phyloP scores from a whole-genome alignment of 2,329 filamentous ascomycete genomes.

The Colletotrichum sp. region DNA sequence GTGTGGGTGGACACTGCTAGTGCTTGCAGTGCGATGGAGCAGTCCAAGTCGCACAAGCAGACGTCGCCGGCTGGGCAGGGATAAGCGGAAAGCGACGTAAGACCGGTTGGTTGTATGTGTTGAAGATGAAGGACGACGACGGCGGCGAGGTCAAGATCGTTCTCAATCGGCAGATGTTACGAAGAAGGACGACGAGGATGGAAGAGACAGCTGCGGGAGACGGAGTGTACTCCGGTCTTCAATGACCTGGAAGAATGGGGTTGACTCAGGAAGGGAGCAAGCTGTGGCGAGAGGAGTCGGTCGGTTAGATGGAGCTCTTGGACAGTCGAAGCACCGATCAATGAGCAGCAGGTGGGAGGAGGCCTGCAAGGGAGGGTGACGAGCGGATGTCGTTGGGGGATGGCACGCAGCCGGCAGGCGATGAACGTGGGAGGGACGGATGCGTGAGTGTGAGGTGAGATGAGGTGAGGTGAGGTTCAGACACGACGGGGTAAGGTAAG shows the following conservation, averaged over 20 bases:
- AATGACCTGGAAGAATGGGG: neutral
- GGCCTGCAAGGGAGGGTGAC: neutral
- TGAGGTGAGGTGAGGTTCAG: neutral
- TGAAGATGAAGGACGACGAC: neutral
- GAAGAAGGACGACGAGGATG: neutral
- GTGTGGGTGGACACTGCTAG: constrained; percentile 9
- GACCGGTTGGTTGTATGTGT: neutral
- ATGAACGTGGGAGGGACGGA: neutral
- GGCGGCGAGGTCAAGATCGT: neutral
- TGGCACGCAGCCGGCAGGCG: neutral
- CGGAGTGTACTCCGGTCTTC: constrained; percentile 7
- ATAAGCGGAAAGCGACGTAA: constrained; percentile 7
- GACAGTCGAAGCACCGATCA: neutral
- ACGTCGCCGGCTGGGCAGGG: neutral
- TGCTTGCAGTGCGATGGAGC: constrained; percentile 4
- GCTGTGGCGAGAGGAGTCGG: neutral
- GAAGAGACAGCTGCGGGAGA: neutral
- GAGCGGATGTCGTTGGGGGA: neutral
- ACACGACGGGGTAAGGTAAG: neutral
- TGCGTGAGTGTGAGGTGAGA: neutral
- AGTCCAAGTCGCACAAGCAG: neutral
- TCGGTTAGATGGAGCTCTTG: neutral
- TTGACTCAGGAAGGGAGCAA: neutral
- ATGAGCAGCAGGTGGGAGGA: neutral
- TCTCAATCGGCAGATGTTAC: neutral